These are phyloP conservation scores for Lobulomyces angularis DNA, from an alignment of 192 early-diverging fungal genomes.

Conservation along the genomic window DNA sequence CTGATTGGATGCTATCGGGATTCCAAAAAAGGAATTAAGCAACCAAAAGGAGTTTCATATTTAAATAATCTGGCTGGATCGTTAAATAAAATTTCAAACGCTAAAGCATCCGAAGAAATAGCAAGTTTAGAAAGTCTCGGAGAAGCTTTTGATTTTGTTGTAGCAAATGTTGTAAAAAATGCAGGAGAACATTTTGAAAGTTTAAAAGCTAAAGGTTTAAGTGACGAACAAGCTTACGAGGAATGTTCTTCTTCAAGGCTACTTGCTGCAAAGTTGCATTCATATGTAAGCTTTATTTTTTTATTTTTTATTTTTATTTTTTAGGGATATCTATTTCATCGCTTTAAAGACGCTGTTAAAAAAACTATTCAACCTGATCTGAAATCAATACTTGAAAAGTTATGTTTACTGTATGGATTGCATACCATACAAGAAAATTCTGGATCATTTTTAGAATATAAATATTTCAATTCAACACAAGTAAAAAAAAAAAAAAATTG, in stretches of 20 bases:
- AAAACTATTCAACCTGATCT: constrained; percentile 51
- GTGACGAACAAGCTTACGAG: constrained; percentile 74
- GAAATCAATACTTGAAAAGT: constrained; percentile 46
- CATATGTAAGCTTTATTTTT: no score
- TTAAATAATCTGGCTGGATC: constrained; percentile 42
- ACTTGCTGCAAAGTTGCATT: constrained; percentile 71
- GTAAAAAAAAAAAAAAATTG: neutral
- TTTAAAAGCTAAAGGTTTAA: constrained; percentile 46
- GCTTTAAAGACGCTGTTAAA: constrained; percentile 64
- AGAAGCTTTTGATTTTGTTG: constrained; percentile 69
- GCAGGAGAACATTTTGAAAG: constrained; percentile 68
- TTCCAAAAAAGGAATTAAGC: constrained; percentile 48
- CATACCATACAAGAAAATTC: constrained; percentile 70
- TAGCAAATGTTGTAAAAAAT: constrained; percentile 69
- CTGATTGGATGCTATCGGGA: constrained; percentile 55
- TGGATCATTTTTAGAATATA: constrained; percentile 77
- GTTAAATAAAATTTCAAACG: constrained; percentile 28
- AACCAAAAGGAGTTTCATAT: constrained; percentile 66
- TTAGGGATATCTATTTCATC: constrained; percentile 71
- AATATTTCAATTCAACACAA: constrained; percentile 57
- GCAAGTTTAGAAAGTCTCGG: constrained; percentile 48
- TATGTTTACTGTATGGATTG: constrained; percentile 71
- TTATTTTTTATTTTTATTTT: no score
- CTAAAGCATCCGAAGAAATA: constrained; percentile 36
- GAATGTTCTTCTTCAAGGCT: constrained; percentile 51